Evolutionary conservation across 768 basidiomycete genomes (phyloP).

Genomic region (Amanita subjunquillea): DNA sequence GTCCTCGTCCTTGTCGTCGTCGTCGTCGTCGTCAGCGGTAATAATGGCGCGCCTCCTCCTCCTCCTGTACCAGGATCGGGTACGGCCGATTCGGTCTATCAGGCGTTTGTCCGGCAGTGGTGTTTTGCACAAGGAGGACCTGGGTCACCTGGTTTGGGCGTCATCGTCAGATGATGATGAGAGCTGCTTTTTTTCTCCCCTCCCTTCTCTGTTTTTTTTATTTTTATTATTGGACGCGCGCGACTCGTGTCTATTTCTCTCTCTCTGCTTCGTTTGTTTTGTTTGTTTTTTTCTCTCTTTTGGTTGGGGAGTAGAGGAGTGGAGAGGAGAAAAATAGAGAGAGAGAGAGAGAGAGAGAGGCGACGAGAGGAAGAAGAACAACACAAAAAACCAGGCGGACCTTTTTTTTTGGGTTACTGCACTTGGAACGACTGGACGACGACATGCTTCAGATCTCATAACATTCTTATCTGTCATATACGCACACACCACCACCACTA

Average conservation of each 20-base stretch:
- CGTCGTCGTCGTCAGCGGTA: neutral
- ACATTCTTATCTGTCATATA: too few relatives aligned
- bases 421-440: too few relatives aligned
- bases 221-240: neutral
- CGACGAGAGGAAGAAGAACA: neutral
- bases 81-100: conserved; percentile 29
- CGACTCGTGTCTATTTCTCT: neutral
- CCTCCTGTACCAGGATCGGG: neutral
- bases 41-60: too few relatives aligned
- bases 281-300: neutral
- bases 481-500: too few relatives aligned
- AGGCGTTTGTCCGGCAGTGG: conserved; percentile 58
- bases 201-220: neutral
- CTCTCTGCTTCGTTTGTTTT: neutral
- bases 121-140: conserved; percentile 46
- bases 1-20: neutral
- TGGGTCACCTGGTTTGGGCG: neutral
- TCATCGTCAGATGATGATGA: neutral
- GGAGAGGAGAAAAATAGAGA: too few relatives aligned
- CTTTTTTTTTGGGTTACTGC: too few relatives aligned
- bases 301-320: neutral
- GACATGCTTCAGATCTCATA: too few relatives aligned
- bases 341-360: too few relatives aligned
- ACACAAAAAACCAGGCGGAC: neutral
- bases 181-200: neutral